Conservation (phyloP, 495 filamentous ascomycete genomes). For the Penicillium chermesinum region DNA sequence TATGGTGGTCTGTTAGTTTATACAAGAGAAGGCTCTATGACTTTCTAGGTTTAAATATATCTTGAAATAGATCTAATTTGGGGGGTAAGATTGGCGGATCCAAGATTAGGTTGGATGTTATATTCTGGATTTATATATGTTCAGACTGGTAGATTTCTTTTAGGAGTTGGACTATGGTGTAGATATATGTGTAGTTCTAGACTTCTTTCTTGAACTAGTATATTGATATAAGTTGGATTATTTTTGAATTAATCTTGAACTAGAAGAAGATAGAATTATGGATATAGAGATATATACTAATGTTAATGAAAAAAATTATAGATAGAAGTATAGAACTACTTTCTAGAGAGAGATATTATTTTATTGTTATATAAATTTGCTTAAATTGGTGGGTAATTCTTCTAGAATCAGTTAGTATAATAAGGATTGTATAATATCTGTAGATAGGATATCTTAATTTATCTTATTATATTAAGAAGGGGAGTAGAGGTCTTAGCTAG, state of each 20-base stretch:
- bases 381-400: neutral
- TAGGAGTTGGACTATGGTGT: too few relatives aligned
- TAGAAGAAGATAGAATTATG: neutral
- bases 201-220: too few relatives aligned
- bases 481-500: too few relatives aligned
- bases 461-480: too few relatives aligned
- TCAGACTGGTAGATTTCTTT: neutral
- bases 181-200: too few relatives aligned
- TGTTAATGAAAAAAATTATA: neutral
- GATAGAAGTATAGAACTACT: neutral
- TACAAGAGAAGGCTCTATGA: neutral
- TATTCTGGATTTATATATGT: neutral
- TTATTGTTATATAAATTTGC: neutral
- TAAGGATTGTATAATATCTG: neutral
- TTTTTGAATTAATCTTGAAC: neutral
- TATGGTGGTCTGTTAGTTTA: neutral
- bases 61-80: constrained; percentile 38
- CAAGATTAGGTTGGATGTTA: neutral
- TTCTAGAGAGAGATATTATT: neutral
- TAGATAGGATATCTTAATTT: too few relatives aligned
- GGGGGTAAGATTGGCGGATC: constrained; percentile 32
- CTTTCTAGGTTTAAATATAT: neutral
- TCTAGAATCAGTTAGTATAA: neutral
- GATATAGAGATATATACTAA: neutral
- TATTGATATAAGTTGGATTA: neutral